Base-by-base conservation (phyloP, 1,139 yeast species). In the Geotrichum candidum region DNA sequence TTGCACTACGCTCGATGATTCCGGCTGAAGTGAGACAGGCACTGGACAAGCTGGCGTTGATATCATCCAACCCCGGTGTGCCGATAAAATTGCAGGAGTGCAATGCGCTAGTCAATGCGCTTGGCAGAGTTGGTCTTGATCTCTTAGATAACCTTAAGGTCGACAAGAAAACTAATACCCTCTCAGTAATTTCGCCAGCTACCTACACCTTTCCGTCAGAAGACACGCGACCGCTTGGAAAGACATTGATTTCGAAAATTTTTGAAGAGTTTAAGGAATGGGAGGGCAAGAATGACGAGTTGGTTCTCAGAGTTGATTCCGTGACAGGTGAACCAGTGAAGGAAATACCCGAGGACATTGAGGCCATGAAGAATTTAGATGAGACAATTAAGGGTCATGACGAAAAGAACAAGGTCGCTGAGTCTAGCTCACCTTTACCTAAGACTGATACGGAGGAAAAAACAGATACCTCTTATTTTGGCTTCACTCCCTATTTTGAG, bases 1-100 rank as follows among this genome's bases (percentile, higher is more conserved):
- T 90, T 87, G 82, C 91, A 2, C 76, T 94, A 65, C 84, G 84
- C 57, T 86, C 90, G 35, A 77, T 76, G 11, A 77, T 80, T 50
- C 75, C 80, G n/a, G 82, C 85, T 3, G 91, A 87, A 67, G 81
- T 86, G 11, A 84, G 87, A 61, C 84, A 86, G 51, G 95, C 97
- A 0, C 79, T 94, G 68, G 95, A 94, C 70, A 85, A 96, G 11
- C 77, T 92, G 56, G 76, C 92, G 52, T 92, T 90, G 6, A 84
- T 91, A 0, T 87, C 96, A 3, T 88, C 96, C 0, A 97, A 94
- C 72, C 83, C 85, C 2, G 81, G 84, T 56, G 80, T 87, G 57
- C 75, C 83, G 5, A 81, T 92, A 63, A 83, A 85, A 18, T 74
- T 91, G 50, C 77, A 79, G 41, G 87, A 87, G 55, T 87, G 90